These are phyloP conservation scores for Solanum ahanhuiri DNA, from an alignment of 257 asterid genomes.

Conservation along the genomic window DNA sequence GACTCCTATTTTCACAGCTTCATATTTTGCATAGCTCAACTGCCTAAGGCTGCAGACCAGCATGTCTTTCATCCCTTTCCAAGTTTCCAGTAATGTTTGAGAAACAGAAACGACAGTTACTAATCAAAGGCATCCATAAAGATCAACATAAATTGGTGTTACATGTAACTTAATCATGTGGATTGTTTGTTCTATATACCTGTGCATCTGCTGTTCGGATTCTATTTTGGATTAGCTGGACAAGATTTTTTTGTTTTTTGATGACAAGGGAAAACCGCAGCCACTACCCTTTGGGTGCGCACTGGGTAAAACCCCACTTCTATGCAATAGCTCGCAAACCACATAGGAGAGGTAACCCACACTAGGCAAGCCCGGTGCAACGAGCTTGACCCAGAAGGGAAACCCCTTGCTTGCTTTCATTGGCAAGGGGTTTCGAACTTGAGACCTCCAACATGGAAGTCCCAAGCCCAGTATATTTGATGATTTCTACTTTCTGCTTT, in stretches of 20 bases:
- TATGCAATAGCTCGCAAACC: too few relatives aligned
- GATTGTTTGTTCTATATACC: not conserved
- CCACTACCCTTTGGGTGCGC: too few relatives aligned
- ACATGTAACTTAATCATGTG: not conserved
- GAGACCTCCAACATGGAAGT: too few relatives aligned
- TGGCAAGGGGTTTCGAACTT: too few relatives aligned
- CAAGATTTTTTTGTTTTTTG: not conserved
- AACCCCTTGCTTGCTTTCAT: too few relatives aligned
- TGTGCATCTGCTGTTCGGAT: not conserved
- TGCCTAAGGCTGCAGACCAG: not conserved
- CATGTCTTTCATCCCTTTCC: not conserved
- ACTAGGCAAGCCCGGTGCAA: too few relatives aligned
- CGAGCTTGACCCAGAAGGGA: too few relatives aligned
- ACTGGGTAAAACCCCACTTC: too few relatives aligned
- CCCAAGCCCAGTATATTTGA: not conserved
- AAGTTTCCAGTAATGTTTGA: not conserved
- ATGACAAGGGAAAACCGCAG: too few relatives aligned
- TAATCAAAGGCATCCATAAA: not conserved
- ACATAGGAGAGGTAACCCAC: too few relatives aligned
- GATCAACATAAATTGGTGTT: not conserved
- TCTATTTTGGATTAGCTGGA: not conserved
- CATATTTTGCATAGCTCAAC: not conserved
- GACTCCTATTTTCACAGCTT: not conserved
- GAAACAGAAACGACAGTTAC: not conserved
- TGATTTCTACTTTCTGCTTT: not conserved